phyloP scores from a whole-genome alignment of 257 asterid genomes.

The Solanum habrochaites region DNA sequence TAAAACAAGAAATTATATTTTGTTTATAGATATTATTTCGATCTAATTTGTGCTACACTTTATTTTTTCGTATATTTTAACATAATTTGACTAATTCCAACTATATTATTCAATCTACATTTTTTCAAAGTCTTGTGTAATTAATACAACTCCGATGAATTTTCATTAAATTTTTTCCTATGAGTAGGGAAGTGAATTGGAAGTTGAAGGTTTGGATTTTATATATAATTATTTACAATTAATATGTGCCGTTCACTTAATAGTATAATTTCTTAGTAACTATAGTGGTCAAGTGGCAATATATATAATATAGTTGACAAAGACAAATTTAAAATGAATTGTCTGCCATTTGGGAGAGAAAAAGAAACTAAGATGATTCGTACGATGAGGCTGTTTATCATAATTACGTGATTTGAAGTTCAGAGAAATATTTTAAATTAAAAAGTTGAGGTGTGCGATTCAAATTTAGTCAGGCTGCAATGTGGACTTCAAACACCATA shows the following conservation, averaged over 20 bases:
- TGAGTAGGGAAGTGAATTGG: neutral
- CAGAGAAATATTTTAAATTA: no score
- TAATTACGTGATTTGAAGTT: no score
- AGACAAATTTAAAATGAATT: neutral
- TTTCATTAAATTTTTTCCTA: neutral
- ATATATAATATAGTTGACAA: neutral
- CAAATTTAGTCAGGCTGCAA: fast-evolving
- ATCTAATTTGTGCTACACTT: no score
- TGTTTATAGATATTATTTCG: no score
- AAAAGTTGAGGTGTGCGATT: no score
- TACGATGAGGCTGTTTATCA: no score
- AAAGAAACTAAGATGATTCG: no score
- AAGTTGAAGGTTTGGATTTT: neutral
- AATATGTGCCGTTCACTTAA: neutral
- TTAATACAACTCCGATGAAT: neutral
- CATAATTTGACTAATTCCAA: neutral
- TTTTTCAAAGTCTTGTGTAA: neutral
- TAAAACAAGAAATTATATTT: no score
- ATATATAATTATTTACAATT: neutral
- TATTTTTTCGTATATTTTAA: neutral
- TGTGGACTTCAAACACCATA: fast-evolving
- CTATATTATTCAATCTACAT: neutral
- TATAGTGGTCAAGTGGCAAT: neutral
- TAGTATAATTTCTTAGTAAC: neutral
- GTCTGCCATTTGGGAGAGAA: neutral